Conservation (phyloP, 176 grass and related monocot species). For the Elaeis guineensis region DNA sequence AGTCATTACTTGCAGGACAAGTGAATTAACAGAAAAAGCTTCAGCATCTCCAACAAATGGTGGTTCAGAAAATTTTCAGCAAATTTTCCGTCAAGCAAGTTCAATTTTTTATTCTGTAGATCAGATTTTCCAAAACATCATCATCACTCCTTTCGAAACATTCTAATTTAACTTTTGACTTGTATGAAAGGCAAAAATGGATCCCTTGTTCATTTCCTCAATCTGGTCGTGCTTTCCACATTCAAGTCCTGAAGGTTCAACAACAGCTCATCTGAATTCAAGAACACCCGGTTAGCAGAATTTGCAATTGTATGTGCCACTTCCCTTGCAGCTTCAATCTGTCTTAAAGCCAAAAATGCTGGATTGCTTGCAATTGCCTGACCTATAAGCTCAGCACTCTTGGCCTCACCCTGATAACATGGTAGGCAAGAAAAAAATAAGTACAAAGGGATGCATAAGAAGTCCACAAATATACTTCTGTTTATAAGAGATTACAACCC, state of each 20-base stretch:
- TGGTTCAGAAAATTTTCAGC: too few relatives aligned
- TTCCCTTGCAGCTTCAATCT: slow-evolving; percentile 83
- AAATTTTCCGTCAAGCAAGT: too few relatives aligned
- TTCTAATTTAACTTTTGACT: too few relatives aligned
- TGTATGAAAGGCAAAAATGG: too few relatives aligned
- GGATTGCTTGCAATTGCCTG: slow-evolving; percentile 77
- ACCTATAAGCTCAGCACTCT: slow-evolving; percentile 89
- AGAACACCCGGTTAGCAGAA: slow-evolving; percentile 75
- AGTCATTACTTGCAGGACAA: too few relatives aligned
- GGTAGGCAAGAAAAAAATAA: not conserved
- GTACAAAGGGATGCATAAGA: too few relatives aligned
- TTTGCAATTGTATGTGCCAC: slow-evolving; percentile 67
- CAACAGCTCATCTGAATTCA: slow-evolving; percentile 67
- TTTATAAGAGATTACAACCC: not conserved
- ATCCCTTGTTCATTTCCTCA: slow-evolving; percentile 1
- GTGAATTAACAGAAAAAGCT: too few relatives aligned
- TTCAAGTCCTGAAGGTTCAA: slow-evolving; percentile 60
- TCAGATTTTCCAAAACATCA: too few relatives aligned
- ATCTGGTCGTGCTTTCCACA: not conserved
- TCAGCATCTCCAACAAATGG: too few relatives aligned
- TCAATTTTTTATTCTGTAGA: too few relatives aligned
- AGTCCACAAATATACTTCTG: not conserved
- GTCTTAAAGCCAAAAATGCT: slow-evolving; percentile 71
- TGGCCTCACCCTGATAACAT: slow-evolving; percentile 69
- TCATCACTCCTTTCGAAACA: too few relatives aligned